phyloP scores from a whole-genome alignment of 768 basidiomycete genomes.

The Lactarius pseudohatsudake region DNA sequence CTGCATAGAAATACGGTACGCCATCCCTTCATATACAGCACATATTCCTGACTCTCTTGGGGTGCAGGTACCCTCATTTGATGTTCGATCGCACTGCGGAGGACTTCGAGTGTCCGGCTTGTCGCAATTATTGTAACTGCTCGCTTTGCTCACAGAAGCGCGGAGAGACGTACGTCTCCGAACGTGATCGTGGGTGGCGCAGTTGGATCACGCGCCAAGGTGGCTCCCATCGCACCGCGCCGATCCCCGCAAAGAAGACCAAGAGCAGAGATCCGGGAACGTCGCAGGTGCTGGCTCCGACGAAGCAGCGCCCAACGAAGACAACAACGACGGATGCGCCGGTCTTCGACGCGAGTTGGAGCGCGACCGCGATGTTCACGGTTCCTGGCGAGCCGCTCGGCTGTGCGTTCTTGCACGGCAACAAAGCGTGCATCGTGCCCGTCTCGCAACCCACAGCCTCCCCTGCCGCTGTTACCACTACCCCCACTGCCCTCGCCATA shows the following conservation, averaged over 20 bases:
- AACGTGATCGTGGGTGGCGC: slow-evolving; percentile 31
- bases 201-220: slow-evolving; percentile 7
- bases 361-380: not conserved
- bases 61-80: slow-evolving; percentile 40
- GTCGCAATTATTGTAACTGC: slow-evolving; percentile 50
- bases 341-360: not conserved
- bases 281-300: not conserved
- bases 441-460: not conserved
- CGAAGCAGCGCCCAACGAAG: not conserved
- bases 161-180: slow-evolving; percentile 47
- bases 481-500: not conserved
- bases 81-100: too few relatives aligned
- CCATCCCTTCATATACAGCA: not conserved
- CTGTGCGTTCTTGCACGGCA: not conserved
- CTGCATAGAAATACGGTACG: slow-evolving; percentile 28
- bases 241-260: not conserved
- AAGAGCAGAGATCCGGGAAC: not conserved
- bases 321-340: not conserved
- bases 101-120: slow-evolving; percentile 44
- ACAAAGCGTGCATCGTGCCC: not conserved
- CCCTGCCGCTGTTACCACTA: not conserved
- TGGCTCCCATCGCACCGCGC: not conserved
- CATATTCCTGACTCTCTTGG: not conserved
- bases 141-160: slow-evolving; percentile 44
- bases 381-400: slow-evolving; percentile 2